phyloP scores from a whole-genome alignment of 2,329 filamentous ascomycete species.

The Lachnum nothofagi region DNA sequence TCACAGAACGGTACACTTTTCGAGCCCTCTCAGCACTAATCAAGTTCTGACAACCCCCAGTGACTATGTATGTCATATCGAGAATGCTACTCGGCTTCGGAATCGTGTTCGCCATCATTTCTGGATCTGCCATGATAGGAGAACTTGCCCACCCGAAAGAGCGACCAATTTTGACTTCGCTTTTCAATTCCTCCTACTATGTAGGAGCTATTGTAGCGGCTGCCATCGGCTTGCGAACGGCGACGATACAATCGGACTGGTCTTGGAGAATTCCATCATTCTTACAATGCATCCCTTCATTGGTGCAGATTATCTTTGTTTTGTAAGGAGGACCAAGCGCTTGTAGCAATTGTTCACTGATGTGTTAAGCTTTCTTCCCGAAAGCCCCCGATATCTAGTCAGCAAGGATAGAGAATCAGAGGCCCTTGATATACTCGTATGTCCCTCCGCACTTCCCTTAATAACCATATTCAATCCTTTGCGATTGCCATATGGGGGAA shows the following conservation, averaged over 20 bases:
- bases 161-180: slow-evolving; percentile 46
- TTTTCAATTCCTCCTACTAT: slow-evolving; percentile 52
- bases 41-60: slow-evolving; percentile 21
- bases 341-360: slow-evolving; percentile 1
- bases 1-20: slow-evolving; percentile 17
- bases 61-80: slow-evolving; percentile 48
- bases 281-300: slow-evolving; percentile 34
- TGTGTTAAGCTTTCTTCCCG: slow-evolving; percentile 41
- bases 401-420: slow-evolving; percentile 52
- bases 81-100: slow-evolving; percentile 50
- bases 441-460: no score
- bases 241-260: slow-evolving; percentile 37
- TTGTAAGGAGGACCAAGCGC: slow-evolving; percentile 16
- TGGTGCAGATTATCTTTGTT: slow-evolving; percentile 22
- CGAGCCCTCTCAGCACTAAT: slow-evolving; percentile 32
- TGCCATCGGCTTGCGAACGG: slow-evolving; percentile 41
- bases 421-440: slow-evolving; percentile 46
- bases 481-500: no score
- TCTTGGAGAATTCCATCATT: slow-evolving; percentile 39
- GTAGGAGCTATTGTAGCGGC: slow-evolving; percentile 42
- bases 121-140: slow-evolving; percentile 48
- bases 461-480: no score
- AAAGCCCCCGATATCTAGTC: slow-evolving; percentile 53
- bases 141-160: slow-evolving; percentile 52
- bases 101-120: slow-evolving; percentile 47